Evolutionary conservation across 2,329 filamentous ascomycete genomes (phyloP), one percentile per base, ranked within the genome.

Genomic region (Pseudocercospora fijiensis): DNA sequence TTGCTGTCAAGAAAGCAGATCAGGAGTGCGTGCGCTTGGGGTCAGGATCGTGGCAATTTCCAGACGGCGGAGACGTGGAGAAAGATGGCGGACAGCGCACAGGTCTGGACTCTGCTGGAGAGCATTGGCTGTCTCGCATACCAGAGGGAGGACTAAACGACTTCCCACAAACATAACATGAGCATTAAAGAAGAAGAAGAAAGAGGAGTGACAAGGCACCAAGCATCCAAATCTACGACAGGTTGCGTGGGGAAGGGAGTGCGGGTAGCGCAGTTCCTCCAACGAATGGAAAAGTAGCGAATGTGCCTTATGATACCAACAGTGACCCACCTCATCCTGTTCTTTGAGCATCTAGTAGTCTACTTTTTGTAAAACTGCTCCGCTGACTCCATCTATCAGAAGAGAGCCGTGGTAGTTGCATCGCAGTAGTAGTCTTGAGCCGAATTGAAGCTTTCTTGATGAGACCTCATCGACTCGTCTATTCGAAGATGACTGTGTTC

Each of bases 21-120:
- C 53, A 41, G 64, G 55, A 67, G 61, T 22, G 75, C 76, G 24
- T 68, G 76, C 22, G 60, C 64, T 9, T 79, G 76, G 71, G 77
- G 76, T 20, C 70, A 72, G 65, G 69, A 74, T 58, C 72, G 72
- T 24, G 62, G 64, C 28, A 77, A 71, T 6, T 65, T 78, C 60
- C 65, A 41, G 43, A 70, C 61, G 37, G 52, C 20, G 11, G 51
- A 67, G 60, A 75, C 75, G 51, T 75, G 72, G 69, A 69, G 69
- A 57, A 76, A 72, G 60, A 76, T 76, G 71, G 72, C 75, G 47
- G 67, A 73, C 30, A 74, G 72, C 53, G 70, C 71, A 28, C 77
- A 78, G 71, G 72, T 76, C 13, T 76, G 75, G 74, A 73, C 72
- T 66, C 63, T 80, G 58, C 73, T 81, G 33, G 76, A 80, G 55